A percentile compares a stretch with the other conserved stretches of the same genome.
Evolutionary conservation across 2,329 filamentous ascomycete genomes (phyloP).

Genomic region (Fusarium udum): DNA sequence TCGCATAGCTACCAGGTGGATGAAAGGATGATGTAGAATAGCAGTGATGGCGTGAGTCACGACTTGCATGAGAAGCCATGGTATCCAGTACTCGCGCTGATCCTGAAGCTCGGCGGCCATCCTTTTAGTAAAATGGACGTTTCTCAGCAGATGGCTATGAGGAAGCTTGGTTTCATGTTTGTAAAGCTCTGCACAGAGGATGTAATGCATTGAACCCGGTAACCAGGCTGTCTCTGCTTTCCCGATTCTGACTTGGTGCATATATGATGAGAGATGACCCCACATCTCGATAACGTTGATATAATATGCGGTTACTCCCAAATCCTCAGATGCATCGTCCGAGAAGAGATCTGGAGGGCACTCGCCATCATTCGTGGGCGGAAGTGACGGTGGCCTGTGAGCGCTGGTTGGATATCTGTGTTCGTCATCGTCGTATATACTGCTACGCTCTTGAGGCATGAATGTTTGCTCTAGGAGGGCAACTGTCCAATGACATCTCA

Average conservation of each 20-base stretch:
- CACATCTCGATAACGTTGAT: neutral
- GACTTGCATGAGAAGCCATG: conserved; percentile 5
- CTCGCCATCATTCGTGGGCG: neutral
- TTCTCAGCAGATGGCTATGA: neutral
- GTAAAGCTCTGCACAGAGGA: neutral
- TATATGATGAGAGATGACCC: conserved; percentile 5
- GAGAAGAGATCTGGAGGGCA: conserved; percentile 11
- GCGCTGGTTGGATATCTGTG: conserved; percentile 3
- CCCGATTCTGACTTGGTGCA: neutral
- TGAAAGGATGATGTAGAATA: conserved; percentile 2
- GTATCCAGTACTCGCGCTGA: conserved; percentile 5
- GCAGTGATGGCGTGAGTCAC: neutral
- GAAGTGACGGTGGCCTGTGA: neutral
- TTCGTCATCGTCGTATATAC: neutral
- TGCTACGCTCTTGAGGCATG: conserved; percentile 4
- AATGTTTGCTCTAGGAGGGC: conserved; percentile 5
- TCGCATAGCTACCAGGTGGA: conserved; percentile 8
- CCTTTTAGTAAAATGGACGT: neutral
- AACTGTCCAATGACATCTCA: conserved; percentile 1
- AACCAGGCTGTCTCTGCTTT: conserved; percentile 4
- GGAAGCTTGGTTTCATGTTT: neutral
- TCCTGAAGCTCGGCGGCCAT: neutral
- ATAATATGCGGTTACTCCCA: conserved; percentile 11
- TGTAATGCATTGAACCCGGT: conserved; percentile 3
- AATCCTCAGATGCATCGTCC: neutral